These are phyloP conservation scores for Hsuehochloa calcarea DNA, from an alignment of 176 grass and related monocot genomes.

Conservation along the genomic window DNA sequence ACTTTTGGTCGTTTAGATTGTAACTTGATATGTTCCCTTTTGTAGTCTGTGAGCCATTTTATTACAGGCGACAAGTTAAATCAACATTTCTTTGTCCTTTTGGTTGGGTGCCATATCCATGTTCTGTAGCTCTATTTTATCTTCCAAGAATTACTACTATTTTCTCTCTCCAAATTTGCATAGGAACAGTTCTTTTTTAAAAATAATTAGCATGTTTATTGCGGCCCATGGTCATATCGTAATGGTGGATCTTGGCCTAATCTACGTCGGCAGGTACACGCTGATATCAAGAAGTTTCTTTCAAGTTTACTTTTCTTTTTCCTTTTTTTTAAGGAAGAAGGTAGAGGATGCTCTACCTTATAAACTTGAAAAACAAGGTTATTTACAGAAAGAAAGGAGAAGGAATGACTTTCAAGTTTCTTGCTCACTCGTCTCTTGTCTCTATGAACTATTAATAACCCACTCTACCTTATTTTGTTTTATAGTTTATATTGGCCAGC, in stretches of 20 bases:
- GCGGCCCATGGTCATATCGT: slow-evolving; percentile 33
- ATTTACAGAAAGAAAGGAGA: not conserved
- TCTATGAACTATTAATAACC: not conserved
- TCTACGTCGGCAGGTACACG: slow-evolving; percentile 44
- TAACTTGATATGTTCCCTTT: not conserved
- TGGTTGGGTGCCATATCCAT: not conserved
- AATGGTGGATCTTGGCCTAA: slow-evolving; percentile 54
- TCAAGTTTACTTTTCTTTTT: not conserved
- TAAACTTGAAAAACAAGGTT: not conserved
- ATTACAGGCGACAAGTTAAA: not conserved
- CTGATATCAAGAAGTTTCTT: slow-evolving; percentile 4
- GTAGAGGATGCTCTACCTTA: not conserved
- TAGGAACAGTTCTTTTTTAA: not conserved
- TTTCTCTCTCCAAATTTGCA: not conserved
- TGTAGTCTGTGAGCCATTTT: not conserved
- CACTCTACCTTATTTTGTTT: not conserved
- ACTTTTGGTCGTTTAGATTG: not conserved
- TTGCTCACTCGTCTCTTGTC: not conserved
- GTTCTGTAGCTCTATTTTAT: slow-evolving; percentile 2
- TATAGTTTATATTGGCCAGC: slow-evolving; percentile 56
- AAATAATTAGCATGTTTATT: not conserved
- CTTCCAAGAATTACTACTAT: not conserved
- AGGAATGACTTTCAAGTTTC: slow-evolving; percentile 13
- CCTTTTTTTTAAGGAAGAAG: not conserved
- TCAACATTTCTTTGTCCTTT: not conserved